Evolutionary conservation across 345 rosid genomes (phyloP).

Genomic region (Bruguiera sexangula): DNA sequence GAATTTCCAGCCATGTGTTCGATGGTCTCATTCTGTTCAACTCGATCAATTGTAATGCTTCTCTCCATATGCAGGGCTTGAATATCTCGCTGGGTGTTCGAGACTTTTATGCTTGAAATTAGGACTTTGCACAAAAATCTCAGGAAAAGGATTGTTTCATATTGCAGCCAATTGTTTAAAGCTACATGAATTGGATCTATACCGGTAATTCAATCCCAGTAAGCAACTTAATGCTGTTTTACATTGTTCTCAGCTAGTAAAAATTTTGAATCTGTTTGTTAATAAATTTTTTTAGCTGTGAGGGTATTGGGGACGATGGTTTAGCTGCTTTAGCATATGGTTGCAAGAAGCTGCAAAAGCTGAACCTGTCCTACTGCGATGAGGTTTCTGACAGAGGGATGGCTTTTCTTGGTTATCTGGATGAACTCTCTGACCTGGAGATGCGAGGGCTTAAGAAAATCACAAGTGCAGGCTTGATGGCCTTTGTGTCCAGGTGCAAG

Average conservation of each 20-base stretch:
- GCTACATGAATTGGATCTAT: conserved; percentile 74
- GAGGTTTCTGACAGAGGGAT: conserved; percentile 64
- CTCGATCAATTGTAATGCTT: neutral
- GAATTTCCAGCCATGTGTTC: too few species aligned
- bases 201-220: conserved; percentile 50
- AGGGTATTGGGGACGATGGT: conserved; percentile 64
- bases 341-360: conserved; percentile 71
- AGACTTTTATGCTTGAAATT: conserved; percentile 59
- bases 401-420: conserved; percentile 43
- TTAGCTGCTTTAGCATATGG: conserved; percentile 66
- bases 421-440: conserved; percentile 66
- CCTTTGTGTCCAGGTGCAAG: conserved; percentile 60
- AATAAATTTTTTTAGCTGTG: conserved; percentile 42
- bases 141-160: conserved; percentile 64
- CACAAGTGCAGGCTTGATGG: conserved; percentile 58
- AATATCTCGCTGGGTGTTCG: conserved; percentile 66
- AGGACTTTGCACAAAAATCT: conserved; percentile 65
- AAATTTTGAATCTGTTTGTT: conserved; percentile 10
- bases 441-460: conserved; percentile 57
- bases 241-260: neutral
- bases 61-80: conserved; percentile 53
- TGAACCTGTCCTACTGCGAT: conserved; percentile 75
- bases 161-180: conserved; percentile 61
- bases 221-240: conserved; percentile 1
- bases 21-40: conserved; percentile 1